These are phyloP conservation scores for Tephrocybe rancida DNA, from an alignment of 768 basidiomycete species.

Conservation along the genomic window DNA sequence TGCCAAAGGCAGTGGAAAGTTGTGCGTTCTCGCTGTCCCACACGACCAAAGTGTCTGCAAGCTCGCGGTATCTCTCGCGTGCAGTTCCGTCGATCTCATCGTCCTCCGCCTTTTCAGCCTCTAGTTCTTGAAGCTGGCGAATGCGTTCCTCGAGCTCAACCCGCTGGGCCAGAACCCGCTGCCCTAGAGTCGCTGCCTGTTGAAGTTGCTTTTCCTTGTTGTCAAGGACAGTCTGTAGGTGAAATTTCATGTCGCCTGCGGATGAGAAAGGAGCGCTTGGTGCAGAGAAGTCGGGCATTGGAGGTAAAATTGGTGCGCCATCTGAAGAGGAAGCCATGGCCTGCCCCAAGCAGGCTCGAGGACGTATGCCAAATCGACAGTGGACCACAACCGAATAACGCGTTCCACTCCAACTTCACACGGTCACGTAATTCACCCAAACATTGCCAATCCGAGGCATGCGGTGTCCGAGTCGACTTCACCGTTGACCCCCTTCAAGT, in stretches of 20 bases:
- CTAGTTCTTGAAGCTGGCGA: slow-evolving; percentile 73
- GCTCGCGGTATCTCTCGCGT: slow-evolving; percentile 74
- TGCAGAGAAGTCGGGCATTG: slow-evolving; percentile 44
- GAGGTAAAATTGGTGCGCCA: slow-evolving; percentile 31
- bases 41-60: slow-evolving; percentile 69
- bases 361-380: slow-evolving; percentile 13
- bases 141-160: slow-evolving; percentile 92
- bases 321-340: slow-evolving; percentile 44
- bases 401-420: slow-evolving; percentile 25
- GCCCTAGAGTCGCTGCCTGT: slow-evolving; percentile 89
- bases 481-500: not conserved
- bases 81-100: slow-evolving; percentile 67
- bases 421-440: slow-evolving; percentile 21
- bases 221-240: slow-evolving; percentile 75
- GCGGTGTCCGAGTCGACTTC: not conserved
- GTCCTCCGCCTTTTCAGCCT: slow-evolving; percentile 63
- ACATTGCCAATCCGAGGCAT: not conserved
- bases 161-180: slow-evolving; percentile 91
- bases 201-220: slow-evolving; percentile 91
- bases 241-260: slow-evolving; percentile 61
- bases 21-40: slow-evolving; percentile 85
- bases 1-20: slow-evolving; percentile 68
- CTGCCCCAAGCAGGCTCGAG: slow-evolving; percentile 16
- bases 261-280: slow-evolving; percentile 44
- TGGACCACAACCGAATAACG: slow-evolving; percentile 21